These are phyloP conservation scores for Rosa rugosa DNA, from an alignment of 306 rosid genomes.

Conservation along the genomic window DNA sequence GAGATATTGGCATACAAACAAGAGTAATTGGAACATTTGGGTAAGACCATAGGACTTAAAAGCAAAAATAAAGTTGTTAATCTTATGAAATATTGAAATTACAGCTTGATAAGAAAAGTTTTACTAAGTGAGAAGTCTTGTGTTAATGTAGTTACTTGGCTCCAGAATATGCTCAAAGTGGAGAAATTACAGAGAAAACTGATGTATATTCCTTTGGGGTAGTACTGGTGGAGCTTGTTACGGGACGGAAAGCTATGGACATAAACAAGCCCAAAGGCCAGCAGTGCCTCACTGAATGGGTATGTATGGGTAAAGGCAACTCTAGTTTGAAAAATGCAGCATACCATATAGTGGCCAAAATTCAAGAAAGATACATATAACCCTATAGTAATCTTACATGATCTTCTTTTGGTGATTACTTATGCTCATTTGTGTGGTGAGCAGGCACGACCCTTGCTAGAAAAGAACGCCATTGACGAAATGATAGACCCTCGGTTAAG, in stretches of 20 bases:
- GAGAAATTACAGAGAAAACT: constrained; percentile 96
- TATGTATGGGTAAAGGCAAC: constrained; percentile 26
- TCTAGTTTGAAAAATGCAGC: not conserved
- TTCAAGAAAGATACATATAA: not conserved
- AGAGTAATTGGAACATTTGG: constrained; percentile 95
- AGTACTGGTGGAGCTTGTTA: constrained; percentile 81
- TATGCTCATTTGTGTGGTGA: constrained; percentile 23
- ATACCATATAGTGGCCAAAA: not conserved
- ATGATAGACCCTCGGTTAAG: constrained; percentile 70
- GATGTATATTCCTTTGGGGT: constrained; percentile 94
- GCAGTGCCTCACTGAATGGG: constrained; percentile 98
- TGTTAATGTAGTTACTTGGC: constrained; percentile 68
- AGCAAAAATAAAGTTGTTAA: not conserved
- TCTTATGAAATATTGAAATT: not conserved
- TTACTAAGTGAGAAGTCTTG: constrained; percentile 13
- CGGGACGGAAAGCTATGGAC: constrained; percentile 89
- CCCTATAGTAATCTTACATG: not conserved
- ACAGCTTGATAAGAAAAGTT: not conserved
- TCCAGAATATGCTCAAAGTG: constrained; percentile 97
- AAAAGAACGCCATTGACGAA: constrained; percentile 47
- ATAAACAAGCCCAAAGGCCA: constrained; percentile 81
- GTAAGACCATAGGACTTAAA: constrained; percentile 30
- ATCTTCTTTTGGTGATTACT: constrained; percentile 9
- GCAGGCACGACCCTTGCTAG: constrained; percentile 84
- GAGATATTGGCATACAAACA: constrained; percentile 85